A percentile compares a stretch with the other conserved stretches of the same genome.
These are phyloP conservation scores for Emericellopsis terricola DNA, from an alignment of 495 filamentous ascomycete genomes.

Conservation along the genomic window DNA sequence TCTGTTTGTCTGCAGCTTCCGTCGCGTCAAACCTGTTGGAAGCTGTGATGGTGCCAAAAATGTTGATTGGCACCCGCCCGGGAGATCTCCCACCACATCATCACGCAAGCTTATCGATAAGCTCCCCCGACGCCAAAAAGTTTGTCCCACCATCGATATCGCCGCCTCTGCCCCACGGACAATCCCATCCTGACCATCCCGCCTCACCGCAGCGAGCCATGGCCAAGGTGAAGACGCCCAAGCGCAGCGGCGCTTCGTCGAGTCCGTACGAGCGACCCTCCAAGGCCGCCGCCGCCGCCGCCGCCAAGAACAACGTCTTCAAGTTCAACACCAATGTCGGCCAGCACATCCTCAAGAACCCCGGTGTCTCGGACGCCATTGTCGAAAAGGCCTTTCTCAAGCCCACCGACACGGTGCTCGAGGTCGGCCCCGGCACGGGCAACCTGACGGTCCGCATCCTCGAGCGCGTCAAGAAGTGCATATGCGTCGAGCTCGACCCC, in stretches of 20 bases:
- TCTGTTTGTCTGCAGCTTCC: too few species aligned
- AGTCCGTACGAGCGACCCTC: slow-evolving; percentile 39
- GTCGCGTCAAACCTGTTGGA: too few species aligned
- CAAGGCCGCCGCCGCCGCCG: slow-evolving; percentile 15
- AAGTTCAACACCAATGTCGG: slow-evolving; percentile 38
- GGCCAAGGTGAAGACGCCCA: slow-evolving; percentile 43
- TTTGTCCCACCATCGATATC: too few species aligned
- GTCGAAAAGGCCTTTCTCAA: slow-evolving; percentile 75
- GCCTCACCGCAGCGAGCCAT: too few species aligned
- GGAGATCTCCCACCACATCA: too few species aligned
- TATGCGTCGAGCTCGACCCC: slow-evolving; percentile 70
- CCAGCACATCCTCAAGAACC: slow-evolving; percentile 94
- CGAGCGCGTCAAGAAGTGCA: slow-evolving; percentile 55
- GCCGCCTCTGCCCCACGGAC: too few species aligned
- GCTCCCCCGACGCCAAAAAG: background rate
- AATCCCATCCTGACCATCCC: too few species aligned
- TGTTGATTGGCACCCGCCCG: too few species aligned
- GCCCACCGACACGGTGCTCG: slow-evolving; percentile 55
- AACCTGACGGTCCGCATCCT: slow-evolving; percentile 81
- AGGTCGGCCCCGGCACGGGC: slow-evolving; percentile 21
- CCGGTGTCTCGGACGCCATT: slow-evolving; percentile 77
- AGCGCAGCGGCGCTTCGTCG: slow-evolving; percentile 32
- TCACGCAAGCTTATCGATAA: slow-evolving; percentile 5
- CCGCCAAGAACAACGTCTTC: slow-evolving; percentile 66
- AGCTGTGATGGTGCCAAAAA: too few species aligned